Base-by-base conservation (phyloP, 306 rosid species). In the Luffa aegyptiaca region DNA sequence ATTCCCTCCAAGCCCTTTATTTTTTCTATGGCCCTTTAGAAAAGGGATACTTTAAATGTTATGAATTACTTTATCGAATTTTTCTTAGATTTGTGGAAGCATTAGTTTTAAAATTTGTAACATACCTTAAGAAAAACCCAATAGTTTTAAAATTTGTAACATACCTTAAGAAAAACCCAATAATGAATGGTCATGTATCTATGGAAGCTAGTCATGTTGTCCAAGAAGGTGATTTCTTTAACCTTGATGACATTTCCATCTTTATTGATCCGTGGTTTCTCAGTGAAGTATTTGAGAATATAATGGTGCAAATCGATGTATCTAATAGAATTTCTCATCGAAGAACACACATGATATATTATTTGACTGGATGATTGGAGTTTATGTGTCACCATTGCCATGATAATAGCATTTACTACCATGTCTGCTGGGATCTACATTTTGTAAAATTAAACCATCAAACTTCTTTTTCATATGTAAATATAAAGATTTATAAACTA, bases 331-430 rank as follows among this genome's bases (percentile, higher is more conserved):
- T 93, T 87, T 72, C 86, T 81, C 17, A 83, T 63, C 0, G 97
- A 93, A 69, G 96, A 91, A 12, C 94, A 90, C 36, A 93, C 86
- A 8, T 93, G 97, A 26, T 93, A 93, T 48, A 91, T 90, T 14
- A 11, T 82, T 75, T 81, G 77, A 41, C 18, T 20, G 1, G 80
- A 84, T 7, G 85, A 64, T 64, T 91, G 82, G 11, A 53, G 33
- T 70, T 90, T 92, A 80, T 88, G 94, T 41, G 88, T 89, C 39
- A 81, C 87, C 84, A 91, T 90, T 1, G 91, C 83, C 41, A 85
- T 93, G 8, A 91, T 75, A 4, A 88, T 90, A n/a, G 95, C 81
- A 86, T 93, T 93, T 78, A 93, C 91, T 78, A 93, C 98, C 88
- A 90, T 78, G 26, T 93, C 98, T 3, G 92, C 98, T 13, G 98